Evolutionary conservation across 2,329 filamentous ascomycete genomes (phyloP), one percentile per base, ranked within the genome.

Genomic region (Fusarium domesticum): DNA sequence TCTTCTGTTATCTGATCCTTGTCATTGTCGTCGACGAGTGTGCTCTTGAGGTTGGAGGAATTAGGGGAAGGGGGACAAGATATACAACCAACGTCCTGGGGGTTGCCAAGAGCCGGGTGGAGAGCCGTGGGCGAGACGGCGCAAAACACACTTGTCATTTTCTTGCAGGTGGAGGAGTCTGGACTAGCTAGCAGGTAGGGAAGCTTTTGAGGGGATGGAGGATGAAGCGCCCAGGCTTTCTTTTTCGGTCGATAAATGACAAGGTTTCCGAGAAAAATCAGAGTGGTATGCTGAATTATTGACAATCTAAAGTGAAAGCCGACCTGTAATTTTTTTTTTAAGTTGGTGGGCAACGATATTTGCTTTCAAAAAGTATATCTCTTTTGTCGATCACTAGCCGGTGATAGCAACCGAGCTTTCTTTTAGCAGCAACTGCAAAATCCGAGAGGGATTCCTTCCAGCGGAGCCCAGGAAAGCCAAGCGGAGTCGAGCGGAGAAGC

Each of bases 41-140:
- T 35, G 43, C 37, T 54, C 35, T 55, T 56, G 53, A 49, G 47
- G 35, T 40, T 32, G 36, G 41, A 32, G 45, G 44, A 42, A 43
- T 35, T 43, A 42, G 48, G 50, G 44, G 44, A 48, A 47, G 17
- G 31, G 35, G 51, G 39, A 54, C 39, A 48, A 49, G 48, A 54
- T 42, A 43, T 42, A 39, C 48, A 43, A 39, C 43, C 37, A 46
- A 48, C 43, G 37, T 50, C 51, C 48, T 39, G 47, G 48, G 58
- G 57, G 51, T 65, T 67, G 63, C 68, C 71, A 63, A 78, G 70
- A 51, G 66, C 67, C 59, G 74, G 73, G 70, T 79, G 75, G 66
- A 78, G 69, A 53, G 73, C 68, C 43, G 69, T 68, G 45, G 75
- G 72, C 53, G 74, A 75, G 35, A 64, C 62, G 50, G 72, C 43